Evolutionary conservation across 2,329 filamentous ascomycete species (phyloP).

Genomic region (Pseudopyricularia javanii): DNA sequence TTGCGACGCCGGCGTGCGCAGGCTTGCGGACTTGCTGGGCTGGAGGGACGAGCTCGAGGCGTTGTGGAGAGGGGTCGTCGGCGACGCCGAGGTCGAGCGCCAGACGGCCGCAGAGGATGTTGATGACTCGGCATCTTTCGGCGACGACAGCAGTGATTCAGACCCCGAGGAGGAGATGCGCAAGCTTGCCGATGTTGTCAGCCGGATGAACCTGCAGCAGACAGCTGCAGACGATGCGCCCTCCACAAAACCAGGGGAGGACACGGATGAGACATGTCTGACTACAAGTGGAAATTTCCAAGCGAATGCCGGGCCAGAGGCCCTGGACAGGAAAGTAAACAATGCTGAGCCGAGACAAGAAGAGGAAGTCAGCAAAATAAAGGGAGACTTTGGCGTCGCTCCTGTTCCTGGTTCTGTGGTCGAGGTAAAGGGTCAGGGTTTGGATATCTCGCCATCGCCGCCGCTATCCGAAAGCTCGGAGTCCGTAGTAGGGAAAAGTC

Average conservation of each 20-base stretch:
- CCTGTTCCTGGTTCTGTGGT: neutral
- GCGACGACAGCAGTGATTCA: neutral
- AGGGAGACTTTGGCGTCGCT: neutral
- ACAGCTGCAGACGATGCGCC: neutral
- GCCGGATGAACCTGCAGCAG: neutral
- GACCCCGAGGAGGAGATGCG: neutral
- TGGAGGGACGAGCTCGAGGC: conserved; percentile 76
- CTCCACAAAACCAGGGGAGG: neutral
- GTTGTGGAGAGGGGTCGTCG: conserved; percentile 58
- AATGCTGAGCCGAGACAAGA: too few relatives aligned
- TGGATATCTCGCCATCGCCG: neutral
- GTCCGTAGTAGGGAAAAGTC: neutral
- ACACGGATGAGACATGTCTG: neutral
- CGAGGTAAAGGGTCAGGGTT: neutral
- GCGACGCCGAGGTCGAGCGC: conserved; percentile 42
- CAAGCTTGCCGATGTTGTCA: neutral
- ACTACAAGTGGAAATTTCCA: neutral
- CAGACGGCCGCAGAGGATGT: conserved; percentile 25
- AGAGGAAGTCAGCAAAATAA: neutral
- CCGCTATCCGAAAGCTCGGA: neutral
- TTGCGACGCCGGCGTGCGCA: conserved; percentile 71
- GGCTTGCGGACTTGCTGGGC: conserved; percentile 66
- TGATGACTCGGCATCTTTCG: conserved; percentile 4
- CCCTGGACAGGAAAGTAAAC: too few relatives aligned
- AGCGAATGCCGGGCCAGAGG: neutral